phyloP scores from a whole-genome alignment of 2,329 filamentous ascomycete genomes.

The Alternaria sp. region DNA sequence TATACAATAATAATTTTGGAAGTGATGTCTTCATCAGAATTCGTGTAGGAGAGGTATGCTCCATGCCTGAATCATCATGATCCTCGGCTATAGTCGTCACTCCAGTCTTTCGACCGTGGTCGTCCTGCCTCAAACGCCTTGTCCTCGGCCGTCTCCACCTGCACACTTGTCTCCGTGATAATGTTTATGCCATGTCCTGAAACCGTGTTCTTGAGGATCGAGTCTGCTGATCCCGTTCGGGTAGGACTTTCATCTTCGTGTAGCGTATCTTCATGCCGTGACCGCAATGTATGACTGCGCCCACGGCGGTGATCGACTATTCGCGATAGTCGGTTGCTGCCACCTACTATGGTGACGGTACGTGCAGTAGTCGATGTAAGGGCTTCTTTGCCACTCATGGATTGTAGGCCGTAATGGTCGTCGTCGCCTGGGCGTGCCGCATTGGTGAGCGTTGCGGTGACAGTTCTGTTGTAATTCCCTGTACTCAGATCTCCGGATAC shows the following conservation, averaged over 20 bases:
- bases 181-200: slow-evolving; percentile 34
- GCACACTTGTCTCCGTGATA: slow-evolving; percentile 46
- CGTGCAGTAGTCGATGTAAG: slow-evolving; percentile 27
- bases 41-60: background rate
- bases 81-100: background rate
- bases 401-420: slow-evolving; percentile 37
- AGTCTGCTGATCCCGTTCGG: slow-evolving; percentile 43
- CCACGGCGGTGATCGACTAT: slow-evolving; percentile 38
- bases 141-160: slow-evolving; percentile 36
- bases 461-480: slow-evolving; percentile 31
- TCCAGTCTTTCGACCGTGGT: slow-evolving; percentile 21
- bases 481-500: slow-evolving; percentile 43
- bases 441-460: slow-evolving; percentile 33
- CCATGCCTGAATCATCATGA: background rate
- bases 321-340: slow-evolving; percentile 39
- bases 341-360: slow-evolving; percentile 48
- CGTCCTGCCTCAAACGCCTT: slow-evolving; percentile 15
- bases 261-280: slow-evolving; percentile 23
- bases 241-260: slow-evolving; percentile 36
- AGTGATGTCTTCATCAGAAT: background rate
- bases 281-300: slow-evolving; percentile 23
- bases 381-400: slow-evolving; percentile 40
- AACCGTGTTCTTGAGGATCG: slow-evolving; percentile 40
- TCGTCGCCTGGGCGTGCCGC: slow-evolving; percentile 36
- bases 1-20: background rate